A percentile compares a stretch with the other conserved stretches of the same genome.
Evolutionary conservation across 257 asterid genomes (phyloP).

Genomic region (Solanum paucissectum): DNA sequence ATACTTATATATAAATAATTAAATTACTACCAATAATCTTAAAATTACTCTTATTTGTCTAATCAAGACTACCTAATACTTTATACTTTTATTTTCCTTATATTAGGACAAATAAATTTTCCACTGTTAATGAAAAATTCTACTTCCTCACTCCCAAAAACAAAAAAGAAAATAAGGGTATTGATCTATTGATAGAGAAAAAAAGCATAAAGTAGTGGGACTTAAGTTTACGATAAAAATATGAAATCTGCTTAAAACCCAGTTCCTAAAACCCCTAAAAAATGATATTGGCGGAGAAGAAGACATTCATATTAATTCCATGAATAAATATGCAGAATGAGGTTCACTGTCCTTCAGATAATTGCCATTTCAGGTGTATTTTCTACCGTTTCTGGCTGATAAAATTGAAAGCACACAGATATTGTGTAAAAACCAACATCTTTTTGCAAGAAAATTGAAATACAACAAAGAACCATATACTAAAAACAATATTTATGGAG

Average conservation of each 20-base stretch:
- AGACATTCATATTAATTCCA: background rate
- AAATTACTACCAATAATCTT: background rate
- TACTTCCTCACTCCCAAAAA: background rate
- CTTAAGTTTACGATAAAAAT: background rate
- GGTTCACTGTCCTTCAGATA: slow-evolving; percentile 61
- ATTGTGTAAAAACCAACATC: background rate
- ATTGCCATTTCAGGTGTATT: slow-evolving; percentile 69
- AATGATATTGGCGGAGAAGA: background rate
- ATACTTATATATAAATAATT: background rate
- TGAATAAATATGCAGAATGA: slow-evolving; percentile 28
- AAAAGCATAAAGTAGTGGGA: background rate
- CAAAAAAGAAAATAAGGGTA: background rate
- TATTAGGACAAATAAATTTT: background rate
- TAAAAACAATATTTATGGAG: background rate
- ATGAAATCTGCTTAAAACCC: background rate
- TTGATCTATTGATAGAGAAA: background rate
- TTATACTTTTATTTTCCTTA: background rate
- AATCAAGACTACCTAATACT: background rate
- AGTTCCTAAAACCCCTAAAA: background rate
- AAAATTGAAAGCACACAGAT: background rate
- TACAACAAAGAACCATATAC: background rate
- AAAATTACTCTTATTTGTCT: background rate
- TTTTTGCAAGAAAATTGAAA: background rate
- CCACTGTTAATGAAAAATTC: background rate
- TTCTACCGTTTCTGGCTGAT: slow-evolving; percentile 83